Evolutionary conservation across 495 filamentous ascomycete species (phyloP).

Genomic region (Talaromyces wortmannii): DNA sequence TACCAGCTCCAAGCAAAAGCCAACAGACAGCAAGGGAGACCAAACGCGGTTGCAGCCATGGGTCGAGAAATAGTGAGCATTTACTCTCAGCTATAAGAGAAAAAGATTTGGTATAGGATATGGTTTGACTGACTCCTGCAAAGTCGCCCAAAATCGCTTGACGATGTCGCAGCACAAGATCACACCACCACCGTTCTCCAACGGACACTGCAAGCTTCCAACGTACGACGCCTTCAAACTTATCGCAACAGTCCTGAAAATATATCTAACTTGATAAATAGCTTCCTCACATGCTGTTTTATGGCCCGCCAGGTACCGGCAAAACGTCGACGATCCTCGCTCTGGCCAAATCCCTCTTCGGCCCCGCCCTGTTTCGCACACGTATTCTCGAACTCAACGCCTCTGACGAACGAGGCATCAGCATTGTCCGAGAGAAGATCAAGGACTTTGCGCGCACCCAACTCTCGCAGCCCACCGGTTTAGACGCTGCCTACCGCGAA

Average conservation of each 20-base stretch:
- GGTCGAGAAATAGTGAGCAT: slow-evolving; percentile 97
- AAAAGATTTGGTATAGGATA: background rate
- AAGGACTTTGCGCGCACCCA: slow-evolving; percentile 97
- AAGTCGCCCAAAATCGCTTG: slow-evolving; percentile 87
- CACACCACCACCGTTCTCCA: slow-evolving; percentile 91
- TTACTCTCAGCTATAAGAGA: no score
- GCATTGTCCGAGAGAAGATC: slow-evolving; percentile 95
- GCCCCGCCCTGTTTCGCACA: slow-evolving; percentile 85
- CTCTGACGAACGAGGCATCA: slow-evolving; percentile 96
- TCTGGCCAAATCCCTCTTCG: slow-evolving; percentile 95
- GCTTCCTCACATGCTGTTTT: slow-evolving; percentile 99
- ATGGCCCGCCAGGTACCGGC: slow-evolving; percentile 93
- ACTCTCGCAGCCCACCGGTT: slow-evolving; percentile 67
- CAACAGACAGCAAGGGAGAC: slow-evolving; percentile 56
- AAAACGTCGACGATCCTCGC: slow-evolving; percentile 98
- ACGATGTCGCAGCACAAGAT: slow-evolving; percentile 95
- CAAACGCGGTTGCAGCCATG: slow-evolving; percentile 72
- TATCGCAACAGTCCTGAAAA: background rate
- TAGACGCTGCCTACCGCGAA: slow-evolving; percentile 56
- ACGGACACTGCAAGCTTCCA: slow-evolving; percentile 88
- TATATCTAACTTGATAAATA: slow-evolving; percentile 15
- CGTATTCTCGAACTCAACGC: slow-evolving; percentile 98
- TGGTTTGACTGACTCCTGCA: background rate
- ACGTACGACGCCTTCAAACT: slow-evolving; percentile 42
- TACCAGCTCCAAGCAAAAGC: slow-evolving; percentile 39